A percentile compares a stretch with the other conserved stretches of the same genome.
These are phyloP conservation scores for Melampsora allii-populina DNA, from an alignment of 1,284 basidiomycete genomes.

Conservation along the genomic window DNA sequence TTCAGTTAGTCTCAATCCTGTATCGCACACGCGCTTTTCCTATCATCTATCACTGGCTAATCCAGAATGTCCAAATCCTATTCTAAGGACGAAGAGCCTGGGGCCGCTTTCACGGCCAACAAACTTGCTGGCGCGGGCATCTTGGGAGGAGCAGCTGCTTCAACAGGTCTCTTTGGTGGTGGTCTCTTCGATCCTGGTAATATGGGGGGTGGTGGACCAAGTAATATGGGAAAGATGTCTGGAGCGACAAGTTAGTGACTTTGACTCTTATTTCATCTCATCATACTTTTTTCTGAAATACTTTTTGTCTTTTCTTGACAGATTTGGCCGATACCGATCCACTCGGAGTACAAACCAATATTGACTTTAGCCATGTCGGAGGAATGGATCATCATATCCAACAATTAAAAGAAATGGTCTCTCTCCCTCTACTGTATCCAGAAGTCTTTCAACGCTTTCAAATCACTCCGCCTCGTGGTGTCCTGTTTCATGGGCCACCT, in stretches of 20 bases:
- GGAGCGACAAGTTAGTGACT: constrained; percentile 61
- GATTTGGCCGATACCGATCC: constrained; percentile 96
- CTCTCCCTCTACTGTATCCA: constrained; percentile 90
- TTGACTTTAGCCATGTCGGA: constrained; percentile 96
- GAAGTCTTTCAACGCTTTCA: constrained; percentile 95
- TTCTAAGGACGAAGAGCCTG: constrained; percentile 41
- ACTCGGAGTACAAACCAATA: constrained; percentile 84
- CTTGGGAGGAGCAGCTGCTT: constrained; percentile 26
- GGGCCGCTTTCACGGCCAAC: constrained; percentile 8
- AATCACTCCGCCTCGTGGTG: constrained; percentile 92
- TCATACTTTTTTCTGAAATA: constrained; percentile 12
- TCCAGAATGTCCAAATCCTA: constrained; percentile 49
- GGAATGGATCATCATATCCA: constrained; percentile 95
- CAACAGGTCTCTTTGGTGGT: constrained; percentile 23
- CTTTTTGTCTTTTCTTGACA: constrained; percentile 52
- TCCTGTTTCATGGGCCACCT: constrained; percentile 94
- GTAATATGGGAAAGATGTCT: constrained; percentile 74
- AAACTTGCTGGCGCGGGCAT: constrained; percentile 34
- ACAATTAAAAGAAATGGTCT: constrained; percentile 97
- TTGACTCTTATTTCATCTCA: not conserved
- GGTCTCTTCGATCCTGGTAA: constrained; percentile 32
- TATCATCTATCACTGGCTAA: constrained; percentile 62
- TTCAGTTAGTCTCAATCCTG: constrained; percentile 58
- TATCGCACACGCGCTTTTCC: constrained; percentile 45
- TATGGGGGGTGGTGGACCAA: constrained; percentile 52